These are phyloP conservation scores for Acanthamoeba polyphaga DNA, from an alignment of 208 protist species.

Conservation along the genomic window DNA sequence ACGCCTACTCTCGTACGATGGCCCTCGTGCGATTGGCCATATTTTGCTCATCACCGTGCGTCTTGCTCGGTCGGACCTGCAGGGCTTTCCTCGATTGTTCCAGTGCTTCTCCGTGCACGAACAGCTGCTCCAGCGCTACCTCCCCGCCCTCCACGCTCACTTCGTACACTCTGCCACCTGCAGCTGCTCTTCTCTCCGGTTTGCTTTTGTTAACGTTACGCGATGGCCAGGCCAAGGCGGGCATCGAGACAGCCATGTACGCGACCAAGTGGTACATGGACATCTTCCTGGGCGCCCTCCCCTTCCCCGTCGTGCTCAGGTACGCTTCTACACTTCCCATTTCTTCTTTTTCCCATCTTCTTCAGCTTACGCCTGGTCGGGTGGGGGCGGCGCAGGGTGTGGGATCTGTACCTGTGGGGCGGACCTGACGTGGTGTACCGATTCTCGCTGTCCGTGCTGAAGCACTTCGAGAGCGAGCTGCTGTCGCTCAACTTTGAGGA, in stretches of 20 bases:
- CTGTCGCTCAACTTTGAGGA: background rate
- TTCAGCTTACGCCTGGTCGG: too few relatives aligned
- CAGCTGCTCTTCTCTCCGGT: background rate
- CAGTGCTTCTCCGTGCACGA: conserved; percentile 32
- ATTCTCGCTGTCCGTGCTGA: background rate
- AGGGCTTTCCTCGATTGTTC: conserved; percentile 29
- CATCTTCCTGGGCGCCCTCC: conserved; percentile 28
- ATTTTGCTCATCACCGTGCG: background rate
- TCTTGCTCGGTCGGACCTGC: background rate
- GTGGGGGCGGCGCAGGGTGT: background rate
- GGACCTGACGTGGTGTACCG: conserved; percentile 10
- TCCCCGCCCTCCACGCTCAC: background rate
- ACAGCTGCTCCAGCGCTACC: background rate
- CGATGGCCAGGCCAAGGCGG: background rate
- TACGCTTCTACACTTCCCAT: background rate
- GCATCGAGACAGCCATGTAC: background rate
- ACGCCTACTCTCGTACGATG: background rate
- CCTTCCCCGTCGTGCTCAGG: conserved; percentile 23
- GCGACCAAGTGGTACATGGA: conserved; percentile 57
- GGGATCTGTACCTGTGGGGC: conserved; percentile 41
- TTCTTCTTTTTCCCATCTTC: background rate
- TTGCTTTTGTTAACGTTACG: background rate
- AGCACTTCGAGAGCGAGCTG: conserved; percentile 5
- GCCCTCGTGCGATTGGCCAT: background rate
- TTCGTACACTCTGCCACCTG: background rate